A percentile compares a stretch with the other conserved stretches of the same genome.
Evolutionary conservation across 169 alveolate species (phyloP).

Genomic region (Eimeria brunetti): DNA sequence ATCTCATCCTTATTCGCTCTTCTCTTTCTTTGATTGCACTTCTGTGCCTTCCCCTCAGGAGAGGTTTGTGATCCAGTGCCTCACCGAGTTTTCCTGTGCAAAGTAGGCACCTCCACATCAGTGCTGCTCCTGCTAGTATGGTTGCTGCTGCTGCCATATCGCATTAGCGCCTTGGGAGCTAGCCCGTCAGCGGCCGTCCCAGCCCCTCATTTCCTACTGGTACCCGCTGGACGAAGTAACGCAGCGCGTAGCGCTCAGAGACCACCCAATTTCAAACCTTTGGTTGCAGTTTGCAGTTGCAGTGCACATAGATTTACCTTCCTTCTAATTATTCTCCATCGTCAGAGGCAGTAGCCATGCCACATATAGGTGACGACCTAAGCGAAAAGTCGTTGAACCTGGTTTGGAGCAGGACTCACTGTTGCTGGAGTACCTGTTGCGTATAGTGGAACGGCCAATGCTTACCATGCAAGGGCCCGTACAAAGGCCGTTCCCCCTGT

Average conservation of each 20-base stretch:
- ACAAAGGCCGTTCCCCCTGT: neutral
- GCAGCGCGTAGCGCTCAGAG: neutral
- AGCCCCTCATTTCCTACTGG: neutral
- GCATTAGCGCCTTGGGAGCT: neutral
- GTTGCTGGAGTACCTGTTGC: neutral
- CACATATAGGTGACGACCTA: neutral
- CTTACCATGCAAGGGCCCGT: too few relatives aligned
- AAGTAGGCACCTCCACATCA: neutral
- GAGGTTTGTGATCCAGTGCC: neutral
- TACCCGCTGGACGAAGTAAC: neutral
- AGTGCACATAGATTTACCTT: neutral
- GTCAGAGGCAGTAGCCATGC: neutral
- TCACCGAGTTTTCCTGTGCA: neutral
- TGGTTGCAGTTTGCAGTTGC: neutral
- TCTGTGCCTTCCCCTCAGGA: slow-evolving; percentile 23
- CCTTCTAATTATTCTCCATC: neutral
- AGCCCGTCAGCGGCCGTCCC: neutral
- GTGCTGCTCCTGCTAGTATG: neutral
- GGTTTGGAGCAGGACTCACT: too few relatives aligned
- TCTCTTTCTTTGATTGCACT: neutral
- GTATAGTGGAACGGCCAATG: neutral
- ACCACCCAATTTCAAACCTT: neutral
- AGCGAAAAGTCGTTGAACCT: neutral
- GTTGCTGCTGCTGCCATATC: neutral
- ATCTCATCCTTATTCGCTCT: neutral